Evolutionary conservation across 306 rosid genomes (phyloP), one percentile per base, ranked within the genome.

Genomic region (Dryas alaskensis): DNA sequence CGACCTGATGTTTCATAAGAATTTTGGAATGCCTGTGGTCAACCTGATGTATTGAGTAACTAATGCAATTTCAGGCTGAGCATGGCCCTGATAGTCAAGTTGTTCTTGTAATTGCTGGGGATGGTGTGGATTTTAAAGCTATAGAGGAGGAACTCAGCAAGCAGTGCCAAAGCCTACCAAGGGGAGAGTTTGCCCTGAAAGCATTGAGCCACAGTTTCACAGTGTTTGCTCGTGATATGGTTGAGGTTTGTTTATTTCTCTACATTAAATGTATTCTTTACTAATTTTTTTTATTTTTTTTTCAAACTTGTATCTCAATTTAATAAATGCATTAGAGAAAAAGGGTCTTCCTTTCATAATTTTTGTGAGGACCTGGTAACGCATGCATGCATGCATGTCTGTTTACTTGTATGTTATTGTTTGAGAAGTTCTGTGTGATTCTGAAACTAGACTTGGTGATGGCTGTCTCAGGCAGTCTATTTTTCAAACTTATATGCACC

Each of bases 51-150:
- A 19, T 45, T 66, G 54, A 52, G 9, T 69, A 69, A 65, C 77
- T 60, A 74, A 65, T 68, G 8, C 59, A 70, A 78, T 83, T 81
- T 79, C 95, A 94, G 99, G 99, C 99, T 25, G 99, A 94, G 82
- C 99, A 94, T 70, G 99, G 99, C 65, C 97, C 99, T 64, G 99
- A 94, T 74, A 94, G 97, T 87, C 99, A 94, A 80, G 99, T 94
- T 71, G 99, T 94, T 87, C 99, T 94, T 81, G 97, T 92, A 73
- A 82, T 91, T 69, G 78, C 89, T 52, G 99, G 97, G 58, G 97
- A 89, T 80, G 95, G 84, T 81, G 96, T 84, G 61, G 87, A 94
- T 86, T 47, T 86, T 64, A 84, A 84, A 53, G 95, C 87, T 12
- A 92, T 94, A 78, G 90, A 91, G 78, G 92, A 92, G 73, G 97